Base-by-base conservation (phyloP, 257 asterid genomes). In the Marsdenia floribunda region DNA sequence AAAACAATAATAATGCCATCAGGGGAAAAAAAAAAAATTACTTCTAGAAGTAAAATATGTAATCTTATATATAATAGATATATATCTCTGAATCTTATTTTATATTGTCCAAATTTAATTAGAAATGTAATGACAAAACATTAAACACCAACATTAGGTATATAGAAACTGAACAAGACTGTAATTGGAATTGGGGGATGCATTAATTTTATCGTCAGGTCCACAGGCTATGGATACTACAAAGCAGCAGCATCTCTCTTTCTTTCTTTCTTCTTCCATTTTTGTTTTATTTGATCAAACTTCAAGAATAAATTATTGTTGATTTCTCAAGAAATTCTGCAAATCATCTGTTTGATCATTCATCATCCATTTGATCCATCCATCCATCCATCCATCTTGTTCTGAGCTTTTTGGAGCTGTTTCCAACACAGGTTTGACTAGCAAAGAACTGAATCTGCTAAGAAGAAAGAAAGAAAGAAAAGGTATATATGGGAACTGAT, bases 401-500 rank as follows among this genome's bases (percentile, higher is more conserved):
- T 69, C n/a, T 35, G 26, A 16, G 37, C 21, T 47, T 22, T 29
- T 29, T 29, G 38, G 24, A 52, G 10, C 46, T 2, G n/a, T 10
- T 53, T 19, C 33, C 49, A 9, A 8, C 4, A 37, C 19, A 15
- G 44, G 9, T 67, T 67, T 55, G 60, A 55, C 53, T 67, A 15
- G n/a, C n/a, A 42, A 68, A 66, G 29, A 47, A 68, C 26, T 21
- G 73, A 65, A 6, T 65, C 15, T 65, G 3, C n/a, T 1, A 44
- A 11, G 33, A 29, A 29, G 33, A 33, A 47, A 35, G 57, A 11
- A 29, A 29, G 33, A 33, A 47, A 35, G 57, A 11, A 55, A 35
- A 33, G 64, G 5, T 24, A 87, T 60, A 4, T 37, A 89, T 88
- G 93, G 93, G 81, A 33, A 72, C 68, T 66, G 83, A 80, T 73